Evolutionary conservation across 306 rosid genomes (phyloP).

Genomic region (Acacia crassicarpa): DNA sequence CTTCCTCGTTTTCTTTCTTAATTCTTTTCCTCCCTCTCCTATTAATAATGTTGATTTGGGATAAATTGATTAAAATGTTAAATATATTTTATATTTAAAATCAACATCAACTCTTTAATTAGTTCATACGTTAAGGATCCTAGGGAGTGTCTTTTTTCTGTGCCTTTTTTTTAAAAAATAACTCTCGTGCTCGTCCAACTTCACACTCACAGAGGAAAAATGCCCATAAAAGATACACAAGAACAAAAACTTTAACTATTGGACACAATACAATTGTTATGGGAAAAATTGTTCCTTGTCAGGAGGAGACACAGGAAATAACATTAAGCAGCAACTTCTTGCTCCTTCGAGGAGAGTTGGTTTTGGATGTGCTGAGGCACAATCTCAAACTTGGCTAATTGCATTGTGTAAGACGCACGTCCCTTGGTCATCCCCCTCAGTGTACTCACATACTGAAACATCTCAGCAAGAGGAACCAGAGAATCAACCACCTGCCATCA

Average conservation of each 20-base stretch:
- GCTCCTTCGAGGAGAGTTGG: constrained; percentile 80
- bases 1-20: no score
- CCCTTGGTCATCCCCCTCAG: constrained; percentile 97
- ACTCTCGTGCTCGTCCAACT: no score
- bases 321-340: constrained; percentile 83
- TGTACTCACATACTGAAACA: constrained; percentile 96
- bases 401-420: constrained; percentile 96
- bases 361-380: constrained; percentile 96
- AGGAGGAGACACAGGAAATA: constrained; percentile 28
- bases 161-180: no score
- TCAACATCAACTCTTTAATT: no score
- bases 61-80: no score
- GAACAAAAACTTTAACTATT: neutral
- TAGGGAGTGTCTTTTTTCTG: no score
- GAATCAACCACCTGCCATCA: constrained; percentile 85
- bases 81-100: no score
- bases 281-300: constrained; percentile 3
- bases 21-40: no score
- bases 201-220: constrained; percentile 30
- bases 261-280: constrained; percentile 19
- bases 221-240: neutral
- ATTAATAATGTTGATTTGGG: no score
- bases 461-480: constrained; percentile 90
- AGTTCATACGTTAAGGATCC: fast-evolving
- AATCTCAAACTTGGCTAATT: constrained; percentile 83